Evolutionary conservation across 1,284 basidiomycete genomes (phyloP), one percentile per base, ranked within the genome.

Genomic region (Trametes pubescens): DNA sequence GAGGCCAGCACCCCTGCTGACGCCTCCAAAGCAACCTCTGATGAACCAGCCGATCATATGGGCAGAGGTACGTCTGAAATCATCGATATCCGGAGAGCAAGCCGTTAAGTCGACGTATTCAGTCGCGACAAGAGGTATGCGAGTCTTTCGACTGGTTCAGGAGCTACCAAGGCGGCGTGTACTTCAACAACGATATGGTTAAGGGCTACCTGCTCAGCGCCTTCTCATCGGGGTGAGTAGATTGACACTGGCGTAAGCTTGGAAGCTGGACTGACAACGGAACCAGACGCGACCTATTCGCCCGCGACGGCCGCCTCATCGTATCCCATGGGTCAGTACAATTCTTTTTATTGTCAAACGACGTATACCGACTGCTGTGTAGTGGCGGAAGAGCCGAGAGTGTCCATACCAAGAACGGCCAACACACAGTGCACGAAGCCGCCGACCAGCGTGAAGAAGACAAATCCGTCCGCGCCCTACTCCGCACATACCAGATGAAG

Each of bases 121-220:
- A 93, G 92, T 89, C 90, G 26, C 85, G 91, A 48, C 91, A 93
- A 77, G 91, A 93, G 75, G 81, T 93, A 2, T 93, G 92, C 76
- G 91, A 93, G 74, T 82, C 87, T 1, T 85, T 89, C 51, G 84
- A 87, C 22, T 89, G 86, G 82, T 93, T 93, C 74, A 82, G 89
- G 46, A 86, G 84, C 67, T 93, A 91, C 71, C 92, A 93, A 75
- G 80, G 90, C 13, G 91, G 91, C 5, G 91, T 93, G 4, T 93
- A 93, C 73, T 85, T 81, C 60, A 75, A 76, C 34, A 79, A 86
- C n/a, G 83, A 86, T 61, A 75, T 84, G 29, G 89, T 84, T 10
- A 87, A 85, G 73, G 91, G 91, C 2, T 93, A 93, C 71, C 81
- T 93, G 32, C 78, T 93, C 32, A 84, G 91, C 35, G 90, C 82